Evolutionary conservation across 345 rosid species (phyloP).

Genomic region (Alliaria petiolata): DNA sequence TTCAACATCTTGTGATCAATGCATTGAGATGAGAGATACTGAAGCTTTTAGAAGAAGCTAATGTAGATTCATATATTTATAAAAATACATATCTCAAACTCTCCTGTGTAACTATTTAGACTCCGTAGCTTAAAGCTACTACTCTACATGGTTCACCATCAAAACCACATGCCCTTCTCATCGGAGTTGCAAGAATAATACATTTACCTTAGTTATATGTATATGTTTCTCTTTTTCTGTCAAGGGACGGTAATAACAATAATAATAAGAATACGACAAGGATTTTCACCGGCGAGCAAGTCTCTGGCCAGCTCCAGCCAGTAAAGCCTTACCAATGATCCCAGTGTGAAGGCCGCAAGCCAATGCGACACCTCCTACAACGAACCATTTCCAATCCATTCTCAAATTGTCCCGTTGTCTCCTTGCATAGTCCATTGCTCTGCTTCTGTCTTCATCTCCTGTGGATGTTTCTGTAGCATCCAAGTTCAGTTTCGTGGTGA

Average conservation of each 20-base stretch:
- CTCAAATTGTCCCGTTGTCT: conserved; percentile 46
- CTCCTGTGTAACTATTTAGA: neutral
- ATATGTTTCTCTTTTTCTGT: conserved; percentile 5
- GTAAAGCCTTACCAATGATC: conserved; percentile 61
- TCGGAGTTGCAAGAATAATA: conserved; percentile 14
- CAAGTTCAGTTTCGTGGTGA: conserved; percentile 58
- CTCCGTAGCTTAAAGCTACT: conserved; percentile 8
- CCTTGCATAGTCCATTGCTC: conserved; percentile 20
- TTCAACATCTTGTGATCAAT: conserved; percentile 6
- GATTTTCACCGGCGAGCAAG: conserved; percentile 62
- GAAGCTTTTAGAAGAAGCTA: conserved; percentile 3
- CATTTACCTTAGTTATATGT: neutral
- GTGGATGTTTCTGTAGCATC: conserved; percentile 27
- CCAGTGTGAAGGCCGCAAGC: conserved; percentile 75
- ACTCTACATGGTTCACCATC: conserved; percentile 21
- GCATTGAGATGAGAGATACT: neutral
- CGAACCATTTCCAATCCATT: conserved; percentile 90
- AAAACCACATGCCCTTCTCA: conserved; percentile 18
- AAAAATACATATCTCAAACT: conserved; percentile 2
- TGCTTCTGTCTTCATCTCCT: conserved; percentile 22
- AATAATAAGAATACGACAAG: neutral
- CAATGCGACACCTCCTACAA: conserved; percentile 76
- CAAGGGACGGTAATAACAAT: conserved; percentile 5
- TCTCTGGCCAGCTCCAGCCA: conserved; percentile 85
- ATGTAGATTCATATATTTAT: neutral